Conservation (phyloP, 331 rosid genomes). For the Rhamnella rubrinervis region DNA sequence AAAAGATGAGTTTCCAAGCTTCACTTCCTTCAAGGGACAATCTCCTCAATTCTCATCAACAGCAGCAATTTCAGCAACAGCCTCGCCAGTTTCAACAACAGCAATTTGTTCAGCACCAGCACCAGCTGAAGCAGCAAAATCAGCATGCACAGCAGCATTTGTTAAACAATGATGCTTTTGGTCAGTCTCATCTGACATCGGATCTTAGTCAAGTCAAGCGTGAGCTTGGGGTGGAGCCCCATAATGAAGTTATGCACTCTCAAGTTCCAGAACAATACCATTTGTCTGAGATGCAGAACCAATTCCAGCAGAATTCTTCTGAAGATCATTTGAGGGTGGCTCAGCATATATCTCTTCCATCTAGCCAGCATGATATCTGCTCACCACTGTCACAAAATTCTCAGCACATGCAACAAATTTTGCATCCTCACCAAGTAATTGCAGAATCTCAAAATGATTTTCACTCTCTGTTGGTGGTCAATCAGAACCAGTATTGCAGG, state of each 20-base stretch:
- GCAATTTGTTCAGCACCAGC: constrained; percentile 55
- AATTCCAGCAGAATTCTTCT: constrained; percentile 59
- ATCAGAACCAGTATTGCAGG: constrained; percentile 46
- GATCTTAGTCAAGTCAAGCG: constrained; percentile 55
- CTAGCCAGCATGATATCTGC: constrained; percentile 56
- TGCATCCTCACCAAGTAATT: constrained; percentile 47
- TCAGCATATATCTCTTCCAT: constrained; percentile 50
- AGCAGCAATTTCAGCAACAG: constrained; percentile 65
- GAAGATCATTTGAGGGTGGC: constrained; percentile 56
- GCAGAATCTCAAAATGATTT: constrained; percentile 66
- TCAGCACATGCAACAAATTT: constrained; percentile 60
- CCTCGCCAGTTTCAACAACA: constrained; percentile 72
- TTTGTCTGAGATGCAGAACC: constrained; percentile 63
- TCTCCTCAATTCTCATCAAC: constrained; percentile 57
- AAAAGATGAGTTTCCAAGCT: constrained; percentile 70
- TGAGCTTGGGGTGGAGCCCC: constrained; percentile 63
- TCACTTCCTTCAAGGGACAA: constrained; percentile 59
- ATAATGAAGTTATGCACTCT: constrained; percentile 54
- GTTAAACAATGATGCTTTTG: constrained; percentile 52
- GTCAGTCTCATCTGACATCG: constrained; percentile 60
- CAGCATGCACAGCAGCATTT: constrained; percentile 64
- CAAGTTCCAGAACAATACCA: constrained; percentile 60
- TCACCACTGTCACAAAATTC: constrained; percentile 58
- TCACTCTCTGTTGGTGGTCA: constrained; percentile 60
- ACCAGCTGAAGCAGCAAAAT: constrained; percentile 52